Percentiles rank a stretch among this genome's conserved stretches.
Evolutionary conservation across 257 asterid species (phyloP).

Genomic region (Solanum pinnatisectum): DNA sequence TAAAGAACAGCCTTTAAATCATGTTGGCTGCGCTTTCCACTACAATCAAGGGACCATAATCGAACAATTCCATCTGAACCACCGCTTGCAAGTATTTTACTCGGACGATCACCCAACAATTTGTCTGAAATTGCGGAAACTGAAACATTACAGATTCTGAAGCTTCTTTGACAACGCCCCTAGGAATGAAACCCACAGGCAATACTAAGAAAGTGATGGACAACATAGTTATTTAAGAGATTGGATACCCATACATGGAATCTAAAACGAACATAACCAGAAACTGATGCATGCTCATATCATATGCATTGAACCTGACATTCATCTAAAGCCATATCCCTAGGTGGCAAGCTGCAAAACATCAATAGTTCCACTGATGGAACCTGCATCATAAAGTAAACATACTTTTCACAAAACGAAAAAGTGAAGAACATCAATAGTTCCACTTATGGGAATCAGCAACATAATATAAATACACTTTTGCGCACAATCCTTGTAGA

Average conservation of each 20-base stretch:
- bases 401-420: neutral
- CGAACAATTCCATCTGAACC: slow-evolving; percentile 82
- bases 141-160: slow-evolving; percentile 62
- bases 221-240: neutral
- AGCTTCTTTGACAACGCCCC: slow-evolving; percentile 61
- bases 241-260: neutral
- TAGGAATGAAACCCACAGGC: slow-evolving; percentile 7
- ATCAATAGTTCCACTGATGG: neutral
- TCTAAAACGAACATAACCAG: neutral
- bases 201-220: neutral
- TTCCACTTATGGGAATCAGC: neutral
- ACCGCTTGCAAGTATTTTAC: slow-evolving; percentile 68
- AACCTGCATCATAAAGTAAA: neutral
- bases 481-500: neutral
- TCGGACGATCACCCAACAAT: slow-evolving; percentile 45
- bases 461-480: neutral
- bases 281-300: neutral
- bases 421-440: neutral
- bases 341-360: neutral
- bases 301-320: neutral
- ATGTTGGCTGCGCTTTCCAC: slow-evolving; percentile 63
- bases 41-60: slow-evolving; percentile 65
- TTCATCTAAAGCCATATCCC: neutral
- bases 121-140: slow-evolving; percentile 66
- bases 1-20: slow-evolving; percentile 62